phyloP scores from a whole-genome alignment of 2,329 filamentous ascomycete species.

The Hypoxylon sp. region DNA sequence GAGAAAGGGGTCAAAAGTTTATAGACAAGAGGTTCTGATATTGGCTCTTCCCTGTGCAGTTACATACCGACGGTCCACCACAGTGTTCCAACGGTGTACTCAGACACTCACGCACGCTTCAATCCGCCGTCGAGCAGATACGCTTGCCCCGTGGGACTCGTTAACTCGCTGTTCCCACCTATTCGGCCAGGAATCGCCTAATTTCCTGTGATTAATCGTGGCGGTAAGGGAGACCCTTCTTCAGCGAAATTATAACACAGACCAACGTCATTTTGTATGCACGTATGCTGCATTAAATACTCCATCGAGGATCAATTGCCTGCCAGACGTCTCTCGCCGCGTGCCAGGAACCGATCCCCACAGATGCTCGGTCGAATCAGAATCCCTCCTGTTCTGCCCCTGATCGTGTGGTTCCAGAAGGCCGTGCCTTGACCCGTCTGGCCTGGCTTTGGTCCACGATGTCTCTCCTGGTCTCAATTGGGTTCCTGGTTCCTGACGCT shows the following conservation, averaged over 20 bases:
- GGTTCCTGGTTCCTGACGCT: constrained; percentile 48
- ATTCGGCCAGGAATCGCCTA: constrained; percentile 64
- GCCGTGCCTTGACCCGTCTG: constrained; percentile 47
- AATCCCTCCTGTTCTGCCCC: constrained; percentile 46
- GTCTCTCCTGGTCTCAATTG: constrained; percentile 45
- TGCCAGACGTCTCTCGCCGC: constrained; percentile 46
- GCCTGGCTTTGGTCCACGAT: constrained; percentile 39
- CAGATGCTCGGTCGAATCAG: constrained; percentile 48
- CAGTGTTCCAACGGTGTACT: constrained; percentile 55
- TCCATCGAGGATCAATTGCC: constrained; percentile 47
- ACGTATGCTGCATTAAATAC: constrained; percentile 47
- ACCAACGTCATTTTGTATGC: constrained; percentile 46
- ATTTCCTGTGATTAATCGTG: constrained; percentile 64
- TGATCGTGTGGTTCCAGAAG: constrained; percentile 48
- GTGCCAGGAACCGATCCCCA: constrained; percentile 50
- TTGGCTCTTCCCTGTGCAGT: constrained; percentile 57
- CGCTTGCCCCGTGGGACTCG: constrained; percentile 70
- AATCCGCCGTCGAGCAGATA: constrained; percentile 58
- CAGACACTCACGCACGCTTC: constrained; percentile 62
- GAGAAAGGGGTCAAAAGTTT: constrained; percentile 7
- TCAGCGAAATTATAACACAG: constrained; percentile 47
- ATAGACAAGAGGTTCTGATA: constrained; percentile 47
- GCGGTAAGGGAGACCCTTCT: constrained; percentile 65
- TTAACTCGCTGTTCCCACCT: constrained; percentile 75
- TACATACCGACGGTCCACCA: constrained; percentile 59